A percentile compares a stretch with the other conserved stretches of the same genome.
Conservation (phyloP, 345 rosid species). For the Aurinia saxatilis region DNA sequence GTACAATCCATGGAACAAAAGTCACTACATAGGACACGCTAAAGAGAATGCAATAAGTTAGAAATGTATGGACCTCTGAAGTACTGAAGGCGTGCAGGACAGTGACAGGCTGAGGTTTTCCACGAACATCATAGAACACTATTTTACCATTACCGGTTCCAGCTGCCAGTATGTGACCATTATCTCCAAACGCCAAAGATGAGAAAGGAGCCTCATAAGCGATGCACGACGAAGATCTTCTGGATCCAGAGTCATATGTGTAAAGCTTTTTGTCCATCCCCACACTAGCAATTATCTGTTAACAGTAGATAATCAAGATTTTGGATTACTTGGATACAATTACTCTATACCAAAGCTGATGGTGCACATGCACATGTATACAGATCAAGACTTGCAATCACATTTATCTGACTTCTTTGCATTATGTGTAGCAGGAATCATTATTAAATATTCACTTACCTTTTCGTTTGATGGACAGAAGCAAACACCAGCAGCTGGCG, state of each 20-base stretch:
- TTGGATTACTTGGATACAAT: conserved; percentile 3
- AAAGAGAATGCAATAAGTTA: conserved; percentile 2
- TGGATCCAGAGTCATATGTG: conserved; percentile 80
- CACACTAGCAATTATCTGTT: conserved; percentile 85
- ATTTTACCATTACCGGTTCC: conserved; percentile 91
- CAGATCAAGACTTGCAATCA: neutral
- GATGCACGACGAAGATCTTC: conserved; percentile 63
- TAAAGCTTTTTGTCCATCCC: conserved; percentile 95
- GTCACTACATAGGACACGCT: too few relatives aligned
- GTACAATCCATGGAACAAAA: neutral
- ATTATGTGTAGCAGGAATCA: conserved; percentile 4
- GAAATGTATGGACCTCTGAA: conserved; percentile 64
- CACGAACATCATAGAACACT: conserved; percentile 92
- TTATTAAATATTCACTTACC: conserved; percentile 36
- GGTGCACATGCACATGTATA: neutral
- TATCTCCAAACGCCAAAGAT: conserved; percentile 93
- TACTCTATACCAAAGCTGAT: conserved; percentile 8
- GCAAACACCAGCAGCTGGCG: conserved; percentile 90
- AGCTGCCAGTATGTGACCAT: conserved; percentile 84
- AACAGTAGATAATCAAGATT: conserved; percentile 11
- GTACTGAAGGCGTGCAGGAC: conserved; percentile 83
- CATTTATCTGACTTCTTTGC: conserved; percentile 7
- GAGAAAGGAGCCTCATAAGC: conserved; percentile 92
- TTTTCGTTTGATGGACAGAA: conserved; percentile 96
- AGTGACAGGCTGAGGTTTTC: conserved; percentile 79